These are phyloP conservation scores for Carex kokanica DNA, from an alignment of 176 grass and related monocot species.

Conservation along the genomic window DNA sequence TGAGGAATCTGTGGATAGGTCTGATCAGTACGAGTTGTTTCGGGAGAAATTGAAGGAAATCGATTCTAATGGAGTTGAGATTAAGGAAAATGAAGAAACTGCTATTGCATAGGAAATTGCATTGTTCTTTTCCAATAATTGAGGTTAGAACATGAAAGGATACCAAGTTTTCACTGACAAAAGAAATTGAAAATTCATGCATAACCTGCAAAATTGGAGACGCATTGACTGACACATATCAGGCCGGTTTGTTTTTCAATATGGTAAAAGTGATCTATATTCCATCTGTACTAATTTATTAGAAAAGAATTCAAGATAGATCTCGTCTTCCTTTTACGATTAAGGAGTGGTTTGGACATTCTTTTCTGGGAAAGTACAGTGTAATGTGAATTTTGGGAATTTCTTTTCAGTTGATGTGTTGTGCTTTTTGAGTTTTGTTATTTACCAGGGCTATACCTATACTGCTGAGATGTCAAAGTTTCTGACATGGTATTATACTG, in stretches of 20 bases:
- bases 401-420: background rate
- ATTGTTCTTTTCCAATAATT: background rate
- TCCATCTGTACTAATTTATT: background rate
- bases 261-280: background rate
- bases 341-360: no score
- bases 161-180: background rate
- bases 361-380: no score
- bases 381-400: background rate
- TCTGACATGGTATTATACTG: no score
- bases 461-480: no score
- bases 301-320: background rate
- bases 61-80: background rate
- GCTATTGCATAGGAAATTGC: background rate
- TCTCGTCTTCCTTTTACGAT: no score
- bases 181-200: background rate
- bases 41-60: background rate
- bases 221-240: no score
- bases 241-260: no score
- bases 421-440: no score
- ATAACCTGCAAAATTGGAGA: background rate
- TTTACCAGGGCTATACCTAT: no score
- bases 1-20: constrained; percentile 52
- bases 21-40: background rate
- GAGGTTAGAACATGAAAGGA: background rate
- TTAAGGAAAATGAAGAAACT: background rate